phyloP scores from a whole-genome alignment of 192 early-diverging fungal genomes.

The Backusella liffmaniae region DNA sequence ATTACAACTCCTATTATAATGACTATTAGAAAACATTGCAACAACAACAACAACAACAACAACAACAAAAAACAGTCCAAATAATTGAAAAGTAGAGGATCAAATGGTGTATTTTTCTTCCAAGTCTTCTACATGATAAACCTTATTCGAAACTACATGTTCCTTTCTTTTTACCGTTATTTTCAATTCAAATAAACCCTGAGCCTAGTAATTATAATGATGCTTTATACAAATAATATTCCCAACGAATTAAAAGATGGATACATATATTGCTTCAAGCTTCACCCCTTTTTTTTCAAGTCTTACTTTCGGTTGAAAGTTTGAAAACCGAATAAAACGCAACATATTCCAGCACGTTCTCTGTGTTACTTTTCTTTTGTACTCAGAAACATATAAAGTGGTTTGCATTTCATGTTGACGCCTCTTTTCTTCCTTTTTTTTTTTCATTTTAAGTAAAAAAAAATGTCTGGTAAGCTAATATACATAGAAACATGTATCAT shows the following conservation, averaged over 20 bases:
- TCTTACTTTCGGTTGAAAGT: not conserved
- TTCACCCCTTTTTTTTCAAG: not conserved
- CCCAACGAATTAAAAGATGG: not conserved
- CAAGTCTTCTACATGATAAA: not conserved
- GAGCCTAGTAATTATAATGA: not conserved
- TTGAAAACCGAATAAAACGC: not conserved
- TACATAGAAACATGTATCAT: not conserved
- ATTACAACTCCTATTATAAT: too few relatives aligned
- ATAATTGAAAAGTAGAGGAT: not conserved
- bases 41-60: not conserved
- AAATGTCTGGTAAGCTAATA: conserved; percentile 9
- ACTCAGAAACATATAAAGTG: not conserved
- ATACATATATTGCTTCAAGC: too few relatives aligned
- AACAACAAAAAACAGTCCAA: not conserved
- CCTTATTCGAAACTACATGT: not conserved
- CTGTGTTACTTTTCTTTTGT: not conserved
- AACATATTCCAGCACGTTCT: not conserved
- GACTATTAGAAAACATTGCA: too few relatives aligned
- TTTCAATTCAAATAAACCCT: not conserved
- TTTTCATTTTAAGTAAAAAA: not conserved
- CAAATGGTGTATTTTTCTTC: not conserved
- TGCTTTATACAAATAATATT: not conserved
- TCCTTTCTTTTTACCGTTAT: not conserved
- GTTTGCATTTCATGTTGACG: not conserved
- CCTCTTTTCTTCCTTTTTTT: not conserved